Evolutionary conservation across 2,329 filamentous ascomycete genomes (phyloP).

Genomic region (Tolypocladium tropicale): DNA sequence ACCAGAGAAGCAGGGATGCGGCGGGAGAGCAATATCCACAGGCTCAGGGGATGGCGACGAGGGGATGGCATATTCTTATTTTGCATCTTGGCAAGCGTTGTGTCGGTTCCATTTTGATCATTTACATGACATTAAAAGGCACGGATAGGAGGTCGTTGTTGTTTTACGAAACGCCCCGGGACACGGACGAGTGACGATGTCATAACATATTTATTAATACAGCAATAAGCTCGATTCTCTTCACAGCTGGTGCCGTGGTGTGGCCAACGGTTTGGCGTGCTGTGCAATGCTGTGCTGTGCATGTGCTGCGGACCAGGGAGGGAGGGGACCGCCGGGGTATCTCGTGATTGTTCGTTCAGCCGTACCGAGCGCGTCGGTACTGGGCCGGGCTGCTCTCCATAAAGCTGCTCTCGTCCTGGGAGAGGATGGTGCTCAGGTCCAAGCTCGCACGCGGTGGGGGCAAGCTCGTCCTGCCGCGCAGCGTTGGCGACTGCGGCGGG

Average conservation of each 20-base stretch:
- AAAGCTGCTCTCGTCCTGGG: conserved; percentile 47
- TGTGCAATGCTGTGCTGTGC: background rate
- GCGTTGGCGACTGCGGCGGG: conserved; percentile 27
- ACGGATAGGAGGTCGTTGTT: background rate
- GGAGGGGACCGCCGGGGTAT: background rate
- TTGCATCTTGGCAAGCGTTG: conserved; percentile 2
- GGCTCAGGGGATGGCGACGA: background rate
- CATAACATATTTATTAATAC: background rate
- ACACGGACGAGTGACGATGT: background rate
- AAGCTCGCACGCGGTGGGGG: conserved; percentile 34
- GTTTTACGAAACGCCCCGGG: background rate
- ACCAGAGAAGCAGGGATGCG: background rate
- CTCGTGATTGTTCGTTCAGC: conserved; percentile 3
- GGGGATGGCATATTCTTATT: background rate
- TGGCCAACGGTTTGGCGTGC: background rate
- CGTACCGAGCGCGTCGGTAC: conserved; percentile 23
- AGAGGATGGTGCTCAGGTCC: conserved; percentile 46
- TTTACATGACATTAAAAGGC: background rate
- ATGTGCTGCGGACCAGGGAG: background rate
- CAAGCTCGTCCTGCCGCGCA: conserved; percentile 15
- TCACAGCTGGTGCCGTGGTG: background rate
- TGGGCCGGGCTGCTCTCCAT: conserved; percentile 43
- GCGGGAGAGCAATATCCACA: background rate
- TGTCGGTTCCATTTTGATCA: background rate
- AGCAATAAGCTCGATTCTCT: background rate